Conservation (phyloP, 441 rosid species). For the Lepidium campestre region DNA sequence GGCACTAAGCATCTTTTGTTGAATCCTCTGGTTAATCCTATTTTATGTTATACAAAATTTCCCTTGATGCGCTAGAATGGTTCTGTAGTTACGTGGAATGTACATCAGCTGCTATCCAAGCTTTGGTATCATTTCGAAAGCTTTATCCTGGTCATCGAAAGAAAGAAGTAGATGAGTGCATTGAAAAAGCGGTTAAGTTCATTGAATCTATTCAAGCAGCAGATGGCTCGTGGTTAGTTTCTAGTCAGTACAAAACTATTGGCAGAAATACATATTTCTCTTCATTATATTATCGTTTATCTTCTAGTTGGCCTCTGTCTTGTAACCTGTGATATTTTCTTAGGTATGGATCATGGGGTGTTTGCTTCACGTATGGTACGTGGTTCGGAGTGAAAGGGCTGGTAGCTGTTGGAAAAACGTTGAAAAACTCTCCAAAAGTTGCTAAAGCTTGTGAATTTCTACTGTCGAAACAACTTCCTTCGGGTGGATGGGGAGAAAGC, state of each 20-base stretch:
- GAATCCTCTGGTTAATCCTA: neutral
- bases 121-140: slow-evolving; percentile 49
- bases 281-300: neutral
- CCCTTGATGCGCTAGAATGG: slow-evolving; percentile 11
- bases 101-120: slow-evolving; percentile 74
- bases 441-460: slow-evolving; percentile 82
- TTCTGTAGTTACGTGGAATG: slow-evolving; percentile 63
- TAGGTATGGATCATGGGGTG: slow-evolving; percentile 98
- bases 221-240: slow-evolving; percentile 69
- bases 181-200: slow-evolving; percentile 45
- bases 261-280: neutral
- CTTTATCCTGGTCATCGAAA: slow-evolving; percentile 51
- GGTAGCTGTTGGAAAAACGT: slow-evolving; percentile 69
- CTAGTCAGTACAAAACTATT: slow-evolving; percentile 1
- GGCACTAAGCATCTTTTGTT: slow-evolving; percentile 29
- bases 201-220: slow-evolving; percentile 50
- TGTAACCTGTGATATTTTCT: neutral
- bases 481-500: slow-evolving; percentile 99
- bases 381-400: slow-evolving; percentile 89
- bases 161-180: slow-evolving; percentile 51
- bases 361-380: slow-evolving; percentile 84
- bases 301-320: neutral
- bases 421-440: slow-evolving; percentile 46
- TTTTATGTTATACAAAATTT: neutral
- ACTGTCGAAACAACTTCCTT: slow-evolving; percentile 66